These are phyloP conservation scores for Penicillium janthinellum DNA, from an alignment of 2,329 filamentous ascomycete species.

Conservation along the genomic window DNA sequence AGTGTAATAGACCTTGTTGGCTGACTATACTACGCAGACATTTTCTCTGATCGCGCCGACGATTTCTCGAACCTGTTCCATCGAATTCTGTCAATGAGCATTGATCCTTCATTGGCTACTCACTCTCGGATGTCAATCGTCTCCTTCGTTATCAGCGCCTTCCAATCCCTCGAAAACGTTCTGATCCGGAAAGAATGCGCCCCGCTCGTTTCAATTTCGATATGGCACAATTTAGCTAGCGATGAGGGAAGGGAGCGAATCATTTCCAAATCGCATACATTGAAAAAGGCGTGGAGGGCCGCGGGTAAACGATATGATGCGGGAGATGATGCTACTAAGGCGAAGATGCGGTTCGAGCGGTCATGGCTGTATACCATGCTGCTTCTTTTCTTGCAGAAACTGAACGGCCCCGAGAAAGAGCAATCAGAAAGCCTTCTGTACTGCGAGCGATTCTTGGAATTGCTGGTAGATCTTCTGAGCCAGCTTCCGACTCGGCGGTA, in stretches of 20 bases:
- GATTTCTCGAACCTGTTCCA: slow-evolving; percentile 90
- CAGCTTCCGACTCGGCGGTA: slow-evolving; percentile 93
- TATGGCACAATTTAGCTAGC: slow-evolving; percentile 89
- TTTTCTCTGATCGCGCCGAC: slow-evolving; percentile 74
- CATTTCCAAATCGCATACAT: slow-evolving; percentile 70
- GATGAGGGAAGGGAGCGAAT: slow-evolving; percentile 72
- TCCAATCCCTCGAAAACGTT: slow-evolving; percentile 87
- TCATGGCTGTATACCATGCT: slow-evolving; percentile 89
- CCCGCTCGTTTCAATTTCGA: slow-evolving; percentile 87
- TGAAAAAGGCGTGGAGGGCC: slow-evolving; percentile 90
- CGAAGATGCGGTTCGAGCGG: slow-evolving; percentile 82
- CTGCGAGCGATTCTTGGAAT: slow-evolving; percentile 90
- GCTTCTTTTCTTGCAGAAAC: slow-evolving; percentile 74
- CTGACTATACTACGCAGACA: slow-evolving; percentile 53
- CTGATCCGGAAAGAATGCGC: slow-evolving; percentile 95
- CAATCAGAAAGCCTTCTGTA: slow-evolving; percentile 69
- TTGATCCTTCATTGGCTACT: slow-evolving; percentile 68
- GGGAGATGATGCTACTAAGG: slow-evolving; percentile 76
- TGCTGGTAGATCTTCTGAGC: slow-evolving; percentile 86
- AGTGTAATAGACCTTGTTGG: slow-evolving; percentile 2
- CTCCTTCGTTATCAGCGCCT: slow-evolving; percentile 85
- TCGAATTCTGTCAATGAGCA: slow-evolving; percentile 81
- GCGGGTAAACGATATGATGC: slow-evolving; percentile 83
- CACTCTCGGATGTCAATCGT: slow-evolving; percentile 79
- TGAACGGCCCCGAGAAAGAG: slow-evolving; percentile 59